These are phyloP conservation scores for Histomonas meleagridis DNA, from an alignment of 208 protist genomes.

Conservation along the genomic window DNA sequence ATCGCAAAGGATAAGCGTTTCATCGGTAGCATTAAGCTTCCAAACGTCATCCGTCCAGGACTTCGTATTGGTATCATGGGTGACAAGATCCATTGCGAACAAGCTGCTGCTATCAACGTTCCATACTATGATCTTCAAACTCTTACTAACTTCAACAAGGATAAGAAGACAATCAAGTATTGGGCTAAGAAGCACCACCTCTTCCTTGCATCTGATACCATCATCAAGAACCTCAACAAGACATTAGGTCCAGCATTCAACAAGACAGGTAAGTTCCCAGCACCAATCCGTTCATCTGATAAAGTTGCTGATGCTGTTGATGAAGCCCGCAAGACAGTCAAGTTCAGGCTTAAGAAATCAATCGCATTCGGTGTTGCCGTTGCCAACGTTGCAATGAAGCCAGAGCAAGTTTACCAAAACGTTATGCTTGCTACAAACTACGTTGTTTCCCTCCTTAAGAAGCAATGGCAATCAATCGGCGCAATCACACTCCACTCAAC, in stretches of 20 bases:
- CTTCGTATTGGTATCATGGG: slow-evolving; percentile 74
- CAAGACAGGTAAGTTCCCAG: slow-evolving; percentile 12
- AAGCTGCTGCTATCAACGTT: slow-evolving; percentile 64
- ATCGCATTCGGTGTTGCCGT: slow-evolving; percentile 4
- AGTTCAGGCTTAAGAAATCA: slow-evolving; percentile 9
- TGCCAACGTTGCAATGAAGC: not conserved
- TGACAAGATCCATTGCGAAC: slow-evolving; percentile 80
- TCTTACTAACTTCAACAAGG: not conserved
- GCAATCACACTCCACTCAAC: not conserved
- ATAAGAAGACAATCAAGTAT: not conserved
- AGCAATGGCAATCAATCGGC: not conserved
- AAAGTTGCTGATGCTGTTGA: not conserved
- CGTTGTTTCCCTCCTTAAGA: slow-evolving; percentile 20
- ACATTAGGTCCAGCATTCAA: slow-evolving; percentile 50
- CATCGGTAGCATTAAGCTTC: slow-evolving; percentile 79
- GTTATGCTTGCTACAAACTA: slow-evolving; percentile 20
- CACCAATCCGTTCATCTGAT: slow-evolving; percentile 23
- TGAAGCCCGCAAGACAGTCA: not conserved
- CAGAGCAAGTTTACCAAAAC: not conserved
- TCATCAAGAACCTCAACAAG: slow-evolving; percentile 95
- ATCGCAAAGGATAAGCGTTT: slow-evolving; percentile 98
- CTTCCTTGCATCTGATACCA: slow-evolving; percentile 84
- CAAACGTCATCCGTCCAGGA: slow-evolving; percentile 70
- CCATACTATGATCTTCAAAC: slow-evolving; percentile 6
- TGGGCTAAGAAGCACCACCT: slow-evolving; percentile 93